Evolutionary conservation across 768 basidiomycete genomes (phyloP), one percentile per base, ranked within the genome.

Genomic region (Stropharia rugosoannulata): DNA sequence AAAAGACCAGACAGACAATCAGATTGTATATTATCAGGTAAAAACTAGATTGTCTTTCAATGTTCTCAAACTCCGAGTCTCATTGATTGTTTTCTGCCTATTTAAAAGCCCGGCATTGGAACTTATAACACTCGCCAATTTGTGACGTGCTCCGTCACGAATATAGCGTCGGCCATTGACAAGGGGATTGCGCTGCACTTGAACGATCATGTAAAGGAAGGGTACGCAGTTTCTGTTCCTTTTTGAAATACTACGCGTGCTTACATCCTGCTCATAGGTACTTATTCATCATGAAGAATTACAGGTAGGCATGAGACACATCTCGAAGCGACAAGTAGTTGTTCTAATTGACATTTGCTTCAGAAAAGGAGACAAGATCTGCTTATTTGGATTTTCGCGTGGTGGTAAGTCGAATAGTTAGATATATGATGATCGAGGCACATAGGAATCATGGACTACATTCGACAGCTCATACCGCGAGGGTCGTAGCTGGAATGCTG

Each of bases 1-100:
- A 60, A 82, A 81, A 62, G 74, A 73, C 50, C 74, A 82, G 54
- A 65, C 69, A 29, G 57, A 66, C 3, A 62, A 75, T 61, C 81
- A 83, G 57, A 70, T 81, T 70, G 75, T 78, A 4, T 83, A 83
- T 57, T 82, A 82, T 55, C 81, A 82, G 72, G 77, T 79, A 27
- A 59, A n/a, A n/a, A n/a, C n/a, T 51, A 1, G 10, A 45, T 36
- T 7, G 19, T 9, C 11, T 37, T 12, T 9, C 8, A 47, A 12
- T 9, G 2, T 7, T 39, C 10, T 10, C 11, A 16, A 8, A 9
- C 18, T 15, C 13, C 22, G 25, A 39, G 37, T 16, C 10, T 22
- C 22, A 8, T n/a, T n/a, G n/a, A n/a, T n/a, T 38, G 32, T 15
- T 4, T 27, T 19, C 9, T 35, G 2, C 38, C n/a, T n/a, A n/a